phyloP scores from a whole-genome alignment of 78 protist species.

The Diacronema lutheri region DNA sequence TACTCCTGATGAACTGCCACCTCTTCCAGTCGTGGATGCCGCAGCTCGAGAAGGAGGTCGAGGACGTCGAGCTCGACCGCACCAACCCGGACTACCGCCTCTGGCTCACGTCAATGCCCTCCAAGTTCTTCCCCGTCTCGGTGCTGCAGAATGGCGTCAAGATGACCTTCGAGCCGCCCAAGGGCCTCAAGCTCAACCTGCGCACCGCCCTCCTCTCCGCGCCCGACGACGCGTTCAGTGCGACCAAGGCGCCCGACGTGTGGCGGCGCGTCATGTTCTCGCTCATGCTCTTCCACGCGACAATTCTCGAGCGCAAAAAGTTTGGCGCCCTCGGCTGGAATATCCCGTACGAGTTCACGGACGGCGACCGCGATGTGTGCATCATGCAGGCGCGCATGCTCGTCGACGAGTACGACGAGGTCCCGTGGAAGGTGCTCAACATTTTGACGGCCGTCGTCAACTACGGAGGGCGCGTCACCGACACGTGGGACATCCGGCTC shows the following conservation, averaged over 20 bases:
- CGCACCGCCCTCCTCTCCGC: not conserved
- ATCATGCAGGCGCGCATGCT: conserved; percentile 40
- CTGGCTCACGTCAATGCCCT: conserved; percentile 90
- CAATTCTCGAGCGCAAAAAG: conserved; percentile 74
- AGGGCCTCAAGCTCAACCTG: conserved; percentile 70
- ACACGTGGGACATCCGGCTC: conserved; percentile 58
- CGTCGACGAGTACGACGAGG: conserved; percentile 36
- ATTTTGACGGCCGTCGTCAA: conserved; percentile 62
- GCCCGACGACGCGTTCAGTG: not conserved
- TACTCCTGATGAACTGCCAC: conserved; percentile 89
- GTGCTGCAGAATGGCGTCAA: conserved; percentile 84
- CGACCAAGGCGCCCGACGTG: conserved; percentile 27
- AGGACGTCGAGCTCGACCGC: conserved; percentile 35
- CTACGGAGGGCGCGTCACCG: conserved; percentile 86
- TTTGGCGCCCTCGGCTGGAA: conserved; percentile 84
- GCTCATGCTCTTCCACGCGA: conserved; percentile 71
- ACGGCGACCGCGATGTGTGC: conserved; percentile 59
- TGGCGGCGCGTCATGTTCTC: conserved; percentile 63
- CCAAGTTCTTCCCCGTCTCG: conserved; percentile 76
- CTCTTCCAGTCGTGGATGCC: conserved; percentile 76
- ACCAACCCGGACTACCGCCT: conserved; percentile 77
- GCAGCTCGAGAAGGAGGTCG: conserved; percentile 62
- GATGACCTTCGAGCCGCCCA: conserved; percentile 77
- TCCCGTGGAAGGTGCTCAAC: conserved; percentile 67
- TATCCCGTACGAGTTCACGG: conserved; percentile 79